Evolutionary conservation across 176 grass and related monocot species (phyloP).

Genomic region (Carex myosuroides): DNA sequence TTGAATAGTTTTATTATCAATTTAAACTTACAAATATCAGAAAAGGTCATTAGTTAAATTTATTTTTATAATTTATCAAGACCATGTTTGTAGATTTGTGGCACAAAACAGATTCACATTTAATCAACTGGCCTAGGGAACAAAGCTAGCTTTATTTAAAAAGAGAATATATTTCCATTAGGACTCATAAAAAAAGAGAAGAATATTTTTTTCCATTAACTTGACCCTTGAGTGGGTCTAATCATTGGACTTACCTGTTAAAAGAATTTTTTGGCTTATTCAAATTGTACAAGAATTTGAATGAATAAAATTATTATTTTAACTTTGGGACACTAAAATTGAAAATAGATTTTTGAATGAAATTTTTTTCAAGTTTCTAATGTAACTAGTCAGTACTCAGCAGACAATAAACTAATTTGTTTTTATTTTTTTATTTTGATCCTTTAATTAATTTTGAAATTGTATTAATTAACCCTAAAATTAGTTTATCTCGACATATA

Average conservation of each 20-base stretch:
- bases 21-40: too few relatives aligned
- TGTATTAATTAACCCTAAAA: not conserved
- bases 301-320: not conserved
- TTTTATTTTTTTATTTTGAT: not conserved
- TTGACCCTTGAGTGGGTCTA: slow-evolving; percentile 11
- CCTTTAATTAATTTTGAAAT: not conserved
- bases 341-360: not conserved
- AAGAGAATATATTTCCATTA: not conserved
- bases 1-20: not conserved
- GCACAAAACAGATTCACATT: not conserved
- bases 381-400: not conserved
- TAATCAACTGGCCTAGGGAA: not conserved
- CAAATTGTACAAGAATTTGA: not conserved
- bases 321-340: not conserved
- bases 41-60: too few relatives aligned
- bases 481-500: not conserved
- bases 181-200: not conserved
- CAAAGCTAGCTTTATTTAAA: slow-evolving; percentile 1
- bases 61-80: not conserved
- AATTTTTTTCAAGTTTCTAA: not conserved
- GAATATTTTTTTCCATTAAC: not conserved
- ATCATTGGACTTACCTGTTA: not conserved
- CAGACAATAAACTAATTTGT: not conserved
- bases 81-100: not conserved
- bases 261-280: not conserved